A percentile compares a stretch with the other conserved stretches of the same genome.
Evolutionary conservation across 495 filamentous ascomycete species (phyloP).

Genomic region (Aspergillus sclerotioniger): DNA sequence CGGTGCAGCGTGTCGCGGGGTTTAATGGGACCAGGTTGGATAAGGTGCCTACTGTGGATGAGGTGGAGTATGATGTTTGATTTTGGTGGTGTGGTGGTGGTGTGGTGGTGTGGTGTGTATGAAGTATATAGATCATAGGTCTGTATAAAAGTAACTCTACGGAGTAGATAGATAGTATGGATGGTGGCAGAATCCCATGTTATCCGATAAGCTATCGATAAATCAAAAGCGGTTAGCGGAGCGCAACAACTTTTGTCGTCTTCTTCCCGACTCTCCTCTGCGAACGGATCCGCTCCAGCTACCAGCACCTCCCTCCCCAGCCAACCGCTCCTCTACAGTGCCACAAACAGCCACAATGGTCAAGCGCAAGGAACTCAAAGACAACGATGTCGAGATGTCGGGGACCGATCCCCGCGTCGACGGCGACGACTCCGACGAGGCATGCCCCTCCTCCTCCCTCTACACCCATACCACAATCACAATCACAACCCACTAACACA

Average conservation of each 20-base stretch:
- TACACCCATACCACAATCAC: not conserved
- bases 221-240: not conserved
- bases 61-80: slow-evolving; percentile 42
- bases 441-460: slow-evolving; percentile 17
- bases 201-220: not conserved
- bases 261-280: not conserved
- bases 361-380: slow-evolving; percentile 51
- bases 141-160: too few species aligned
- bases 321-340: not conserved
- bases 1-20: slow-evolving; percentile 36
- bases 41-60: slow-evolving; percentile 50
- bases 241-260: not conserved
- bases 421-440: slow-evolving; percentile 44
- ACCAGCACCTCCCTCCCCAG: not conserved
- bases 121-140: too few species aligned
- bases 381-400: slow-evolving; percentile 45
- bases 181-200: too few species aligned
- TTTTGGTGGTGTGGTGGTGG: not conserved
- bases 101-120: not conserved
- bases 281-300: not conserved
- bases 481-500: not conserved
- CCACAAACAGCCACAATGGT: slow-evolving; percentile 36
- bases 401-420: slow-evolving; percentile 29
- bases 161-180: too few species aligned
- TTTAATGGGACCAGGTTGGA: slow-evolving; percentile 37